These are phyloP conservation scores for Pugionium cornutum DNA, from an alignment of 345 rosid genomes.

Conservation along the genomic window DNA sequence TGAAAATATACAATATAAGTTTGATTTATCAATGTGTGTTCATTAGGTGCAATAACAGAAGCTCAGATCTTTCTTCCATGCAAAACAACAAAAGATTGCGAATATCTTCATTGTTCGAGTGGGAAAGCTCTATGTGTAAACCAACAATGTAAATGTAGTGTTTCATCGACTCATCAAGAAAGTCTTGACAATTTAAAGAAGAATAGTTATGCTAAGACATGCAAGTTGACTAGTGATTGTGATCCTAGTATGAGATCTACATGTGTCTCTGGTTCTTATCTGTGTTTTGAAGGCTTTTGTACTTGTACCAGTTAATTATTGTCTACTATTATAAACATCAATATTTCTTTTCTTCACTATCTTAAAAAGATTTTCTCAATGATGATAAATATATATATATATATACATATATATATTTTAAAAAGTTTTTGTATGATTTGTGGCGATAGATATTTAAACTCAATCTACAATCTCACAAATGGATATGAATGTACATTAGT, in stretches of 20 bases:
- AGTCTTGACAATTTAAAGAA: neutral
- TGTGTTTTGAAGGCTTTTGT: constrained; percentile 15
- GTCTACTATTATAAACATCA: neutral
- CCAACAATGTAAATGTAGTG: constrained; percentile 4
- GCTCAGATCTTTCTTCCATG: constrained; percentile 18
- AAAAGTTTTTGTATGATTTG: too few relatives aligned
- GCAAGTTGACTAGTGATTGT: constrained; percentile 21
- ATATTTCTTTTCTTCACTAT: neutral
- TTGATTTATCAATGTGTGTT: neutral
- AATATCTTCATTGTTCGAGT: constrained; percentile 16
- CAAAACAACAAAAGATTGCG: constrained; percentile 6
- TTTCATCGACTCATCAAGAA: neutral
- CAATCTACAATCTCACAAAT: too few relatives aligned
- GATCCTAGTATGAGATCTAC: constrained; percentile 12
- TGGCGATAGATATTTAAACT: too few relatives aligned
- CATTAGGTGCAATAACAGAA: constrained; percentile 8
- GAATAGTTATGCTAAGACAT: neutral
- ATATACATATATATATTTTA: too few relatives aligned
- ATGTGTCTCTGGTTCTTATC: constrained; percentile 4
- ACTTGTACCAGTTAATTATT: neutral
- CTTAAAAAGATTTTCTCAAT: neutral
- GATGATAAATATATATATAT: neutral
- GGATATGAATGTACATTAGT: too few relatives aligned
- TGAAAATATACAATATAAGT: too few relatives aligned
- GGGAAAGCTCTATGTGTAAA: constrained; percentile 14